Evolutionary conservation across 495 filamentous ascomycete genomes (phyloP).

Genomic region (Hypoxylon fragiforme): DNA sequence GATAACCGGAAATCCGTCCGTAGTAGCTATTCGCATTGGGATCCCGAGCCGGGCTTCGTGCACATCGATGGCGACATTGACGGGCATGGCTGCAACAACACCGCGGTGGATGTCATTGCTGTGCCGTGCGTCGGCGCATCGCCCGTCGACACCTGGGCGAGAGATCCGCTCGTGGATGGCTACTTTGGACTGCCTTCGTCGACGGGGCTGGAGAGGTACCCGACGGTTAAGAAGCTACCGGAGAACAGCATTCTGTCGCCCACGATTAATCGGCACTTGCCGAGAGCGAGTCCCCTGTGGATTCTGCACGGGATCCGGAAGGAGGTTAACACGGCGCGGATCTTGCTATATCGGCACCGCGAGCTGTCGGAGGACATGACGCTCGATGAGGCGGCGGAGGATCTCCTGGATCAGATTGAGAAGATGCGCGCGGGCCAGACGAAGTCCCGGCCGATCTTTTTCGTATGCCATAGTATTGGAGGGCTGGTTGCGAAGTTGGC

Average conservation of each 20-base stretch:
- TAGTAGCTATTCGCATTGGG: slow-evolving; percentile 29
- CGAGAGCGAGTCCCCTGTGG: slow-evolving; percentile 42
- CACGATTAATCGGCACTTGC: slow-evolving; percentile 35
- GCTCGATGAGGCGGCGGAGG: slow-evolving; percentile 53
- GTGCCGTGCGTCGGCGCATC: slow-evolving; percentile 52
- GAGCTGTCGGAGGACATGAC: slow-evolving; percentile 50
- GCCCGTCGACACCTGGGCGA: slow-evolving; percentile 48
- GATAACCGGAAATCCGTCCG: slow-evolving; percentile 20
- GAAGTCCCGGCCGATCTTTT: slow-evolving; percentile 58
- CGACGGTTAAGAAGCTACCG: slow-evolving; percentile 36
- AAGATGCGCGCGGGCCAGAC: slow-evolving; percentile 42
- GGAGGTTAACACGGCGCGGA: slow-evolving; percentile 48
- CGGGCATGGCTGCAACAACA: slow-evolving; percentile 48
- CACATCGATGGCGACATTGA: slow-evolving; percentile 47
- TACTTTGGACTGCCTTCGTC: slow-evolving; percentile 37
- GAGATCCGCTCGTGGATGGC: slow-evolving; percentile 39
- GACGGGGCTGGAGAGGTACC: slow-evolving; percentile 27
- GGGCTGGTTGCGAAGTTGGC: slow-evolving; percentile 63
- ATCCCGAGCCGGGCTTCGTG: slow-evolving; percentile 44
- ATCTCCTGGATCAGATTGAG: slow-evolving; percentile 52
- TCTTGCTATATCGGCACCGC: slow-evolving; percentile 61
- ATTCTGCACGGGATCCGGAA: slow-evolving; percentile 46
- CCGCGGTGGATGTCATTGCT: slow-evolving; percentile 50
- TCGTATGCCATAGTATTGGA: slow-evolving; percentile 68
- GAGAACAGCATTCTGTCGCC: slow-evolving; percentile 36